Evolutionary conservation across 1,139 yeast species (phyloP).

Genomic region (Barnettozyma hawaiiensis): DNA sequence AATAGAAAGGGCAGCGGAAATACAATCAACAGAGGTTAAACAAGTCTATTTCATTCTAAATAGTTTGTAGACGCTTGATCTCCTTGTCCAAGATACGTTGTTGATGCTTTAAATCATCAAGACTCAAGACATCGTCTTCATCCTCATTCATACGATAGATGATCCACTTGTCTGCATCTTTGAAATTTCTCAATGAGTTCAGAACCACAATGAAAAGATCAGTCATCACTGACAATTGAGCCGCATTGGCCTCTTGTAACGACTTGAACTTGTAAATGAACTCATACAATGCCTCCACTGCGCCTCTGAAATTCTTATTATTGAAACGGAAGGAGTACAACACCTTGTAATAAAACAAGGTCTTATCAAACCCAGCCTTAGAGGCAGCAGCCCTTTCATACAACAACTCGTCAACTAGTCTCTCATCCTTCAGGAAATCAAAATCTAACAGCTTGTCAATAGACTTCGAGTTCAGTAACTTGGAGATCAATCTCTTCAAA

Average conservation of each 20-base stretch:
- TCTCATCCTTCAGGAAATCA: slow-evolving; percentile 17
- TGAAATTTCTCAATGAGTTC: slow-evolving; percentile 43
- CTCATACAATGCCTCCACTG: slow-evolving; percentile 51
- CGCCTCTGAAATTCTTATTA: slow-evolving; percentile 46
- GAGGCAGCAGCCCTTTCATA: slow-evolving; percentile 34
- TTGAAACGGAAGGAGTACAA: slow-evolving; percentile 50
- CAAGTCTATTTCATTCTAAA: not conserved
- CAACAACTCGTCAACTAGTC: slow-evolving; percentile 37
- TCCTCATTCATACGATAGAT: slow-evolving; percentile 30
- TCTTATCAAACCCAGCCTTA: slow-evolving; percentile 24
- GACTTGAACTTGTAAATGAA: slow-evolving; percentile 40
- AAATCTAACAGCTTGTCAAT: slow-evolving; percentile 22
- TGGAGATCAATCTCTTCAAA: slow-evolving; percentile 20
- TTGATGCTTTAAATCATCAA: slow-evolving; percentile 24
- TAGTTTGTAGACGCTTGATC: slow-evolving; percentile 2
- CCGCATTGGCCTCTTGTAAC: slow-evolving; percentile 10
- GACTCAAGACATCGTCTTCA: slow-evolving; percentile 19
- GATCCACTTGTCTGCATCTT: slow-evolving; percentile 52
- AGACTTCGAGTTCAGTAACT: slow-evolving; percentile 22
- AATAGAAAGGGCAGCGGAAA: slow-evolving; percentile 89
- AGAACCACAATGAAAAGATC: slow-evolving; percentile 41
- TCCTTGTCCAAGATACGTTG: slow-evolving; percentile 3
- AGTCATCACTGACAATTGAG: slow-evolving; percentile 4
- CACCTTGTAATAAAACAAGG: slow-evolving; percentile 47
- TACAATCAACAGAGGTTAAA: slow-evolving; percentile 70